These are phyloP conservation scores for Beauveria asiatica DNA, from an alignment of 2,329 filamentous ascomycete species.

Conservation along the genomic window DNA sequence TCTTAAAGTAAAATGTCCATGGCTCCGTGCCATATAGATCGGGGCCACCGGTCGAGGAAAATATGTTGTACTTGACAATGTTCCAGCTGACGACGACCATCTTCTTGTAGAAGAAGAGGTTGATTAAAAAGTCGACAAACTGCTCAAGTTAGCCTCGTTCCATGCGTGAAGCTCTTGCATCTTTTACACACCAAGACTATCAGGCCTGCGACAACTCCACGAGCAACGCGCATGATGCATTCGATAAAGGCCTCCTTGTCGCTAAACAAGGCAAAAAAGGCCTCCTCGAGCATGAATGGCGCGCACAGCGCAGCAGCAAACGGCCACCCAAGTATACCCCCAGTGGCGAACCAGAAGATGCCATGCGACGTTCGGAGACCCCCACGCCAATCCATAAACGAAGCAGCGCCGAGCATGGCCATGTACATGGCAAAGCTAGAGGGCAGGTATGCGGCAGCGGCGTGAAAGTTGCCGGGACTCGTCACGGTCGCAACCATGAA, in stretches of 20 bases:
- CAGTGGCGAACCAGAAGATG: slow-evolving; percentile 84
- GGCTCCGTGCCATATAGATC: slow-evolving; percentile 93
- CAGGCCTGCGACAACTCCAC: slow-evolving; percentile 59
- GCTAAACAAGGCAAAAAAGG: slow-evolving; percentile 46
- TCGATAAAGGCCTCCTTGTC: slow-evolving; percentile 52
- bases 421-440: slow-evolving; percentile 97
- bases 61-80: slow-evolving; percentile 93
- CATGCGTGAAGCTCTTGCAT: not conserved
- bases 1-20: slow-evolving; percentile 94
- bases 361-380: slow-evolving; percentile 73
- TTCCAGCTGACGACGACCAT: slow-evolving; percentile 75
- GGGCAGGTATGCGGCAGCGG: slow-evolving; percentile 77
- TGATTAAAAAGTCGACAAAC: slow-evolving; percentile 61
- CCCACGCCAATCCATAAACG: slow-evolving; percentile 84
- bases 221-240: slow-evolving; percentile 50
- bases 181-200: slow-evolving; percentile 54
- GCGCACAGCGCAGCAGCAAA: slow-evolving; percentile 76
- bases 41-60: slow-evolving; percentile 72
- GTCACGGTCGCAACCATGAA: slow-evolving; percentile 70
- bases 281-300: slow-evolving; percentile 75
- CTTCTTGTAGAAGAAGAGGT: slow-evolving; percentile 79
- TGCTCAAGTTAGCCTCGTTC: slow-evolving; percentile 24
- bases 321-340: slow-evolving; percentile 84
- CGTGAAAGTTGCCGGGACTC: slow-evolving; percentile 89
- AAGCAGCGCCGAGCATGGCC: slow-evolving; percentile 73